phyloP scores from a whole-genome alignment of 192 early-diverging fungal species.

The Diversispora epigaea region DNA sequence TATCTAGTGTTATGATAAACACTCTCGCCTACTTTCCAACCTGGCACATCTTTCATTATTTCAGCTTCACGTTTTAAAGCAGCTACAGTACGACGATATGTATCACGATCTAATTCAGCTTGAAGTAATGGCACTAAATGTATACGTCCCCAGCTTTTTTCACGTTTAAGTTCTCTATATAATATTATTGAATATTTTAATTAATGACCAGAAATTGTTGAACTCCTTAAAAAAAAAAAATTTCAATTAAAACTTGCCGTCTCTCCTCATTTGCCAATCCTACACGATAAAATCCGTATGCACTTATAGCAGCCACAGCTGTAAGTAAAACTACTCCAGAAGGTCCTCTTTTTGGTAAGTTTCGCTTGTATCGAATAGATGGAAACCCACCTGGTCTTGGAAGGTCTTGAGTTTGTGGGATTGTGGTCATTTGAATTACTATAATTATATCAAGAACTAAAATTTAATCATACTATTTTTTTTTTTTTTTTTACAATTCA shows the following conservation, averaged over 20 bases:
- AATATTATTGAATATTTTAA: neutral
- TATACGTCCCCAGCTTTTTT: constrained; percentile 92
- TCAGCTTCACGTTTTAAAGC: constrained; percentile 71
- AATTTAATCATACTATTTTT: no score
- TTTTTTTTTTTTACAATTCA: no score
- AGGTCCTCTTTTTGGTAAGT: constrained; percentile 86
- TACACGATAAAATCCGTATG: constrained; percentile 78
- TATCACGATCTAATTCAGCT: constrained; percentile 92
- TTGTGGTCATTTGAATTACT: no score
- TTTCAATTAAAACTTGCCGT: constrained; percentile 48
- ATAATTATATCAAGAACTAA: no score
- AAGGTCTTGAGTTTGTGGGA: constrained; percentile 58
- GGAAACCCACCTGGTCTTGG: constrained; percentile 81
- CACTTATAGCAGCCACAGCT: constrained; percentile 70
- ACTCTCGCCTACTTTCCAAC: constrained; percentile 77
- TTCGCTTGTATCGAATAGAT: constrained; percentile 84
- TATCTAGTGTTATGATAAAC: constrained; percentile 91
- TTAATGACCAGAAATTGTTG: neutral
- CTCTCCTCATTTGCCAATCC: constrained; percentile 65
- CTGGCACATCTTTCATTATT: constrained; percentile 83
- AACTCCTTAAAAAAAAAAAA: neutral
- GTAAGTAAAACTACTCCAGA: constrained; percentile 82
- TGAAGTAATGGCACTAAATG: constrained; percentile 87
- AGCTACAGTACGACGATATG: constrained; percentile 76
- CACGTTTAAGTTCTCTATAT: constrained; percentile 82